These are phyloP conservation scores for Cladorrhinum sp. DNA, from an alignment of 2,329 filamentous ascomycete species.

Conservation along the genomic window DNA sequence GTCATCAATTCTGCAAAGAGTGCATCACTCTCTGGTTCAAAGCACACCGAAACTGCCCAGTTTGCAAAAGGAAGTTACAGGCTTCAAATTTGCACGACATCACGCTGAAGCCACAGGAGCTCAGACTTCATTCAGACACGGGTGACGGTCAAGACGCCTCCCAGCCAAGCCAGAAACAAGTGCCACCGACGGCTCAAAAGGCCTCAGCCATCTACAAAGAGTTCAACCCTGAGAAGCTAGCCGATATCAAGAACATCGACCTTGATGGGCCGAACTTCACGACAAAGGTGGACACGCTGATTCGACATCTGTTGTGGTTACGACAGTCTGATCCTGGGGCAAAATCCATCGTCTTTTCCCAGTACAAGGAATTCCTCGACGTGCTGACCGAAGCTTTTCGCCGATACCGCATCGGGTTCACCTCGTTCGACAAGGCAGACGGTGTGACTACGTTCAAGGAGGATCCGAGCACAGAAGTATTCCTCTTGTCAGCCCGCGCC, in stretches of 20 bases:
- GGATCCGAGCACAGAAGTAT: constrained; percentile 72
- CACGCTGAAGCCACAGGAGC: constrained; percentile 71
- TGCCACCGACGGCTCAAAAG: constrained; percentile 27
- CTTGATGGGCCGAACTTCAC: constrained; percentile 72
- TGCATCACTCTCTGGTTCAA: constrained; percentile 80
- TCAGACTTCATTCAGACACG: constrained; percentile 55
- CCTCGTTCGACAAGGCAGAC: constrained; percentile 63
- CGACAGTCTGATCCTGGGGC: constrained; percentile 78
- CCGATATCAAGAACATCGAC: constrained; percentile 78
- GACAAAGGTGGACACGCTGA: constrained; percentile 83
- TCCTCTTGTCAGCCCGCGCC: constrained; percentile 83
- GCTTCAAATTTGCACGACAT: constrained; percentile 77
- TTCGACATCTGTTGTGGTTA: constrained; percentile 81
- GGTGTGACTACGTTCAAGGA: constrained; percentile 75
- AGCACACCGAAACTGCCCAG: constrained; percentile 71
- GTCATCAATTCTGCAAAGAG: constrained; percentile 87
- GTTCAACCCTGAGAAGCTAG: constrained; percentile 67
- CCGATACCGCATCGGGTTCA: constrained; percentile 69
- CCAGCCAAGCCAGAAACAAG: constrained; percentile 12
- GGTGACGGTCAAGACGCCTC: constrained; percentile 20
- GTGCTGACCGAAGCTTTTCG: constrained; percentile 69
- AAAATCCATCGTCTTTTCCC: constrained; percentile 92
- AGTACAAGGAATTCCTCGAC: constrained; percentile 77
- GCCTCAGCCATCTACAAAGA: constrained; percentile 67
- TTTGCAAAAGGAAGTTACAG: constrained; percentile 72